Evolutionary conservation across 768 basidiomycete genomes (phyloP).

Genomic region (Pleurotus eryngii): DNA sequence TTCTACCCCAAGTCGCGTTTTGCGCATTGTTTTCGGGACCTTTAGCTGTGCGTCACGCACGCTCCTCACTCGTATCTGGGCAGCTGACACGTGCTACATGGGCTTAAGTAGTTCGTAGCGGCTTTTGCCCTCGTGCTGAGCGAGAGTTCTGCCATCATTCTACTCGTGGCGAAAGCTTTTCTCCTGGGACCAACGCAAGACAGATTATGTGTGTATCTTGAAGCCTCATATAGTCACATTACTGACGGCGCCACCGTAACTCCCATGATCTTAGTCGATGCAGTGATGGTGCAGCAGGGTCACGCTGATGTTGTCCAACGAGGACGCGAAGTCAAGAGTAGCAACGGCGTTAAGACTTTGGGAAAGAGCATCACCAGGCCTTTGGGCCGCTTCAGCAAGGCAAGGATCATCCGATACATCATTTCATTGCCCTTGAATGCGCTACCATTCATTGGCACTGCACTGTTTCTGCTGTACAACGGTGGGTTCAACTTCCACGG

Average conservation of each 20-base stretch:
- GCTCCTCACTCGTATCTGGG: neutral
- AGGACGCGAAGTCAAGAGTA: constrained; percentile 29
- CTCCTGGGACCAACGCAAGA: constrained; percentile 34
- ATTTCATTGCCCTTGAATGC: constrained; percentile 66
- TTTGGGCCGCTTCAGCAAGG: constrained; percentile 38
- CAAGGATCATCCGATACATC: constrained; percentile 53
- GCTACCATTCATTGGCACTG: constrained; percentile 64
- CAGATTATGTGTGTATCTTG: constrained; percentile 29
- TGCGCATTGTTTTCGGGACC: constrained; percentile 63
- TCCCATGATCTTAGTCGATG: constrained; percentile 26
- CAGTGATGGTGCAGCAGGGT: constrained; percentile 32
- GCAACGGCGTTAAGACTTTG: constrained; percentile 37
- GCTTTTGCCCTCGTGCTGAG: constrained; percentile 44
- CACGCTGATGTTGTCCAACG: constrained; percentile 27
- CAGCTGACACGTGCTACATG: no score
- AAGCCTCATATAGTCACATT: neutral
- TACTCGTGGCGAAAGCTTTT: constrained; percentile 32
- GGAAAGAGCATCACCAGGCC: constrained; percentile 49
- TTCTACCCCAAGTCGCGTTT: constrained; percentile 64
- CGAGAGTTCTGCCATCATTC: constrained; percentile 36
- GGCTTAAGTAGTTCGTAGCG: constrained; percentile 35
- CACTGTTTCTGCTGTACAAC: constrained; percentile 56
- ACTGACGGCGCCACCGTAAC: neutral
- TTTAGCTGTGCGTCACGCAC: constrained; percentile 33
- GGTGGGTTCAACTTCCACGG: constrained; percentile 27